Conservation (phyloP, 352 stramenopile species). For the Globisporangium megalacanthum region DNA sequence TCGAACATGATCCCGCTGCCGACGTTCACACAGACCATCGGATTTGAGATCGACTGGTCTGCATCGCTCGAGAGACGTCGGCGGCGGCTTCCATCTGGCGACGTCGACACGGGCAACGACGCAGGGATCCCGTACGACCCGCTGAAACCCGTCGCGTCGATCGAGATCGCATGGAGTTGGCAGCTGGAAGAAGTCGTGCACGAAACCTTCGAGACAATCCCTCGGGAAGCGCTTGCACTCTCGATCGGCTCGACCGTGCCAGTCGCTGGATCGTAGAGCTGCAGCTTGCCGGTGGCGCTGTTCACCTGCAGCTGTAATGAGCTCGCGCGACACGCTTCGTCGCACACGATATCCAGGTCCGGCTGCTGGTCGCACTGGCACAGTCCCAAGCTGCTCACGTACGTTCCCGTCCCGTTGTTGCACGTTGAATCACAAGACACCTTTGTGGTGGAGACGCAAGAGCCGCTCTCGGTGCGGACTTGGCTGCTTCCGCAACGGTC, state of each 20-base stretch:
- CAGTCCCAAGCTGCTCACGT: constrained; percentile 73
- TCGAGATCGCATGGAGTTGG: constrained; percentile 47
- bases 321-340: constrained; percentile 61
- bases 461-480: constrained; percentile 67
- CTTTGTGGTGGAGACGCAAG: constrained; percentile 43
- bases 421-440: constrained; percentile 54
- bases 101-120: constrained; percentile 8
- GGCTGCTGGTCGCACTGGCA: constrained; percentile 82
- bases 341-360: constrained; percentile 75
- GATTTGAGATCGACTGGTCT: constrained; percentile 52
- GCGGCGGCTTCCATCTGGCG: neutral
- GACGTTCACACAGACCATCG: constrained; percentile 80
- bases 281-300: constrained; percentile 39
- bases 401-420: constrained; percentile 61
- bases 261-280: constrained; percentile 57
- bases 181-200: constrained; percentile 23
- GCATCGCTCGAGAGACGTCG: constrained; percentile 13
- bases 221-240: constrained; percentile 12
- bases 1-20: constrained; percentile 89
- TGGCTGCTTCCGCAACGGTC: constrained; percentile 68
- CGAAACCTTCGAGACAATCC: constrained; percentile 55
- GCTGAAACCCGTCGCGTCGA: constrained; percentile 46
- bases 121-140: constrained; percentile 58
- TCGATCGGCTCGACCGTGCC: constrained; percentile 16
- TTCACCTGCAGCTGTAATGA: constrained; percentile 57